Conservation (phyloP, 2,329 filamentous ascomycete genomes). For the Erysiphe pulchra region DNA sequence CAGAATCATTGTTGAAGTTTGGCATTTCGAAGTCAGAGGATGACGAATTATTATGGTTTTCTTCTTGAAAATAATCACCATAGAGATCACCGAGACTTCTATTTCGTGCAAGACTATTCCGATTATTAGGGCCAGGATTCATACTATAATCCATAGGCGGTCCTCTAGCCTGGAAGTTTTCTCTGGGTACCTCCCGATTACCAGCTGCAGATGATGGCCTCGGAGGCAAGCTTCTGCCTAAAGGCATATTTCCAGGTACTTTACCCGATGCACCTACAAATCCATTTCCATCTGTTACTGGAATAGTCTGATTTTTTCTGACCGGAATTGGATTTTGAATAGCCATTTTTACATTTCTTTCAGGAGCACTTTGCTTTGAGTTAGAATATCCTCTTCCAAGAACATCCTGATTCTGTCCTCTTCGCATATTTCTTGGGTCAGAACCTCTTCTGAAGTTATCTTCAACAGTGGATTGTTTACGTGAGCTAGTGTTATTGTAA, state of each 20-base stretch:
- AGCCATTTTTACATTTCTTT: not conserved
- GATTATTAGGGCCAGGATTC: slow-evolving; percentile 1
- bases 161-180: slow-evolving; percentile 22
- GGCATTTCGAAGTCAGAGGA: slow-evolving; percentile 11
- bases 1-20: slow-evolving; percentile 9
- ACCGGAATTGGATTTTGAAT: not conserved
- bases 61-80: slow-evolving; percentile 22
- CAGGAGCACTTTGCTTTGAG: slow-evolving; percentile 1
- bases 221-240: slow-evolving; percentile 21
- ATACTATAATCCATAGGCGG: slow-evolving; percentile 2
- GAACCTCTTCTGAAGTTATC: slow-evolving; percentile 8
- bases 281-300: not conserved
- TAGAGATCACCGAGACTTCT: slow-evolving; percentile 24
- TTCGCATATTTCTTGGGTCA: slow-evolving; percentile 3
- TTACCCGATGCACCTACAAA: not conserved
- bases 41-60: slow-evolving; percentile 3
- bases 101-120: slow-evolving; percentile 3
- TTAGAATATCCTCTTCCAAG: slow-evolving; percentile 9
- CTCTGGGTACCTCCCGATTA: slow-evolving; percentile 25
- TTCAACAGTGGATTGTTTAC: slow-evolving; percentile 4
- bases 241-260: slow-evolving; percentile 14
- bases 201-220: slow-evolving; percentile 29
- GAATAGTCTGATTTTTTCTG: not conserved
- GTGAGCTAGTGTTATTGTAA: slow-evolving; percentile 5
- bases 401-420: slow-evolving; percentile 4